phyloP scores from a whole-genome alignment of 352 stramenopile species.

The Phytophthora pistaciae region DNA sequence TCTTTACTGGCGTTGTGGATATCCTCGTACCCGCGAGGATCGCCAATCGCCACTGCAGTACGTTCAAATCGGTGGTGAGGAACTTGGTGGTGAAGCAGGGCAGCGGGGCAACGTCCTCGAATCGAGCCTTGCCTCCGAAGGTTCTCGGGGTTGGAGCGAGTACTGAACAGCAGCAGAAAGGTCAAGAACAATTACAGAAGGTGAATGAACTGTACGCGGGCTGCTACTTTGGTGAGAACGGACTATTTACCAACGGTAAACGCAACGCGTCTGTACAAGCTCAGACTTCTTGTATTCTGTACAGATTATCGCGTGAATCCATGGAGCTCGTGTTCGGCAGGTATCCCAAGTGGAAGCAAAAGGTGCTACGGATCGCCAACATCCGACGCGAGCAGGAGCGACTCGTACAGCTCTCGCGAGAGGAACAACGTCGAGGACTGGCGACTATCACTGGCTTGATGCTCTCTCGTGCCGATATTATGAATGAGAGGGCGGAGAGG shows the following conservation, averaged over 20 bases:
- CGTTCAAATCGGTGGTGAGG: conserved; percentile 20
- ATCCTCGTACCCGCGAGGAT: conserved; percentile 36
- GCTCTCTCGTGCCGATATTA: conserved; percentile 31
- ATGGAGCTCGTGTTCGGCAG: conserved; percentile 60
- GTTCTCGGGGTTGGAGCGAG: neutral
- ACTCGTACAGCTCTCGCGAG: conserved; percentile 30
- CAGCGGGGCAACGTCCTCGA: neutral
- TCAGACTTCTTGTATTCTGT: conserved; percentile 75
- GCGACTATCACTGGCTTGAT: conserved; percentile 22
- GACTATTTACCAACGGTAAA: conserved; percentile 60
- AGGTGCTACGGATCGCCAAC: conserved; percentile 58
- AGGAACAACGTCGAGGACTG: conserved; percentile 28
- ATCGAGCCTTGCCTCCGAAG: neutral
- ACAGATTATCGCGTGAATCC: conserved; percentile 67
- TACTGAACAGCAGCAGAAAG: neutral
- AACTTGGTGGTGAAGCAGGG: conserved; percentile 12
- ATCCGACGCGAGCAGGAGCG: conserved; percentile 63
- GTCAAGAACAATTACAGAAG: conserved; percentile 10
- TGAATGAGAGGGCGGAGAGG: conserved; percentile 33
- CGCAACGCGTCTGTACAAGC: conserved; percentile 63
- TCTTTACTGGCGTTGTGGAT: conserved; percentile 66
- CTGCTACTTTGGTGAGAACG: conserved; percentile 78
- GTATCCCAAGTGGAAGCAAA: conserved; percentile 62
- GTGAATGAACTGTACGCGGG: conserved; percentile 64
- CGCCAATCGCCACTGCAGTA: conserved; percentile 19